phyloP scores from a whole-genome alignment of 441 rosid species.

The Metrosideros polymorpha region DNA sequence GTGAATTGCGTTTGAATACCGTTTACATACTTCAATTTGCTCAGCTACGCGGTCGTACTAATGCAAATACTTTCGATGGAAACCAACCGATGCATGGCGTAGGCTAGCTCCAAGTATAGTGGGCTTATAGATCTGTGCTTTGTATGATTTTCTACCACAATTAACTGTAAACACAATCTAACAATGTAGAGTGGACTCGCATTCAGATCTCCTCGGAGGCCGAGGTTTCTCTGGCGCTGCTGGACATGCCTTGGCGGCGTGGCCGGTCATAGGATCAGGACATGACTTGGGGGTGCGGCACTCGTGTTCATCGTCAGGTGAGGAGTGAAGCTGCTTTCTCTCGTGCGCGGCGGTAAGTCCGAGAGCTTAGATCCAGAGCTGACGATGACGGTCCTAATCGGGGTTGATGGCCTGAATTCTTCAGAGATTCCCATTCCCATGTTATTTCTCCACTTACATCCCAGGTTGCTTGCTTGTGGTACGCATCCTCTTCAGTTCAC shows the following conservation, averaged over 20 bases:
- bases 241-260: background rate
- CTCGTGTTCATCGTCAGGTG: background rate
- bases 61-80: background rate
- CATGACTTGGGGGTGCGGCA: background rate
- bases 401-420: background rate
- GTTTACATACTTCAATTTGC: background rate
- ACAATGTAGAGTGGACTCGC: background rate
- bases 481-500: background rate
- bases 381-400: background rate
- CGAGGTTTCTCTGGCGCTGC: background rate
- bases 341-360: background rate
- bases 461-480: background rate
- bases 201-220: background rate
- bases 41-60: background rate
- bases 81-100: background rate
- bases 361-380: background rate
- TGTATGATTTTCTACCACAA: background rate
- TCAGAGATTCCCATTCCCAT: background rate
- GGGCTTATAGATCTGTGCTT: background rate
- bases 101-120: background rate
- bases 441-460: background rate
- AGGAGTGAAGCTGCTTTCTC: background rate
- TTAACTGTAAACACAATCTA: background rate
- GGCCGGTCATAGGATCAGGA: background rate
- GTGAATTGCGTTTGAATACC: background rate